Conservation (phyloP, 1,139 yeast species). For the Candida sp. region DNA sequence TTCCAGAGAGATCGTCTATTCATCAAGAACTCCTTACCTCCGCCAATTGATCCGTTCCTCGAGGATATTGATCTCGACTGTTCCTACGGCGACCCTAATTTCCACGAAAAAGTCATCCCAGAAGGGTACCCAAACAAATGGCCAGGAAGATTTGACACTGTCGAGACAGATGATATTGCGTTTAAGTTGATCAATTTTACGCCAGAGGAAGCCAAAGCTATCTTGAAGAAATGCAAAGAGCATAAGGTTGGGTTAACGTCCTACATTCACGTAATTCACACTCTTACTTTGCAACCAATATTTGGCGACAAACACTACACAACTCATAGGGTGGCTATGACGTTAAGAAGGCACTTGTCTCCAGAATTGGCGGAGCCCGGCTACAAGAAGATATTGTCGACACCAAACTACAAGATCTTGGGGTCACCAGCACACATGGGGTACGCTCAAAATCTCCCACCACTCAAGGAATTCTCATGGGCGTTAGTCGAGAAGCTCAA, state of each 20-base stretch:
- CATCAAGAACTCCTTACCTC: conserved; percentile 34
- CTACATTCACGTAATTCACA: conserved; percentile 29
- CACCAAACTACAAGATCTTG: conserved; percentile 28
- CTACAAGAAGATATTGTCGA: conserved; percentile 21
- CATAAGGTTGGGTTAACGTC: conserved; percentile 40
- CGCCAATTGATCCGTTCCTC: conserved; percentile 35
- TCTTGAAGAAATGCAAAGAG: conserved; percentile 32
- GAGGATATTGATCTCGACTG: conserved; percentile 29
- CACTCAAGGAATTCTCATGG: conserved; percentile 40
- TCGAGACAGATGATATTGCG: conserved; percentile 21
- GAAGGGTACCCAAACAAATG: conserved; percentile 27
- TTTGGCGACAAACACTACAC: conserved; percentile 28
- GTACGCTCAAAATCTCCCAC: conserved; percentile 31
- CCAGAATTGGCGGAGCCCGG: conserved; percentile 19
- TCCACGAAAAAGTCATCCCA: conserved; percentile 29
- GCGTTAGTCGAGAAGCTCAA: conserved; percentile 28
- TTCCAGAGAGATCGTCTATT: conserved; percentile 20
- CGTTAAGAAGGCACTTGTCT: conserved; percentile 34
- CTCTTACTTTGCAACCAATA: conserved; percentile 32
- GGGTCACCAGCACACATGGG: conserved; percentile 43
- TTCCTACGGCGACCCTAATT: conserved; percentile 25
- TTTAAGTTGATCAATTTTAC: conserved; percentile 37
- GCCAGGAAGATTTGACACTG: conserved; percentile 36
- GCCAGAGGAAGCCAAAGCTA: conserved; percentile 24
- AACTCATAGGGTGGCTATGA: conserved; percentile 34